A percentile compares a stretch with the other conserved stretches of the same genome.
phyloP scores from a whole-genome alignment of 306 rosid species.

The Rosa lucieae region DNA sequence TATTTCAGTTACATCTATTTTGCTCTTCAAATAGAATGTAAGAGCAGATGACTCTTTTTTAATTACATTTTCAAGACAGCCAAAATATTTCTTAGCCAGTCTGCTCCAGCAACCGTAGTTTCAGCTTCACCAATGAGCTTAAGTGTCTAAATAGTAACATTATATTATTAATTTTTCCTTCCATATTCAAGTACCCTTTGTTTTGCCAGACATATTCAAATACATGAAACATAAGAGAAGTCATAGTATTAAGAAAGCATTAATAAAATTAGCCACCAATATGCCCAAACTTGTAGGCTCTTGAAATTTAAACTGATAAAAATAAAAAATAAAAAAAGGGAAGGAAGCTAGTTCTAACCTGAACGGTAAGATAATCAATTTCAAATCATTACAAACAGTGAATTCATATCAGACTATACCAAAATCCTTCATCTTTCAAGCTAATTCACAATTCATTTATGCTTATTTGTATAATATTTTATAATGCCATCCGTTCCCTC shows the following conservation, averaged over 20 bases:
- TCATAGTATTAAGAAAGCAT: neutral
- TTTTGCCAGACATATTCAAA: neutral
- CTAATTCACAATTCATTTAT: neutral
- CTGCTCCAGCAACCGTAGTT: neutral
- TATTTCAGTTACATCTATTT: neutral
- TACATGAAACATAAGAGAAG: neutral
- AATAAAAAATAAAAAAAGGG: too few relatives aligned
- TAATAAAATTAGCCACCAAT: neutral
- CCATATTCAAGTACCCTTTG: neutral
- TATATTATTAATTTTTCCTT: neutral
- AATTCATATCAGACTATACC: neutral
- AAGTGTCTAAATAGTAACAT: neutral
- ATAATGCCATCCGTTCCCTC: neutral
- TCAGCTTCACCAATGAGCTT: neutral
- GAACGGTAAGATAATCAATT: neutral
- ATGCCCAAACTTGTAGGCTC: neutral
- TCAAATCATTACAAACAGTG: neutral
- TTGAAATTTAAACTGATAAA: neutral
- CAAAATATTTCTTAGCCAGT: neutral
- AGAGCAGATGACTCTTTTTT: neutral
- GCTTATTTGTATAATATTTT: neutral
- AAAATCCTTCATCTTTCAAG: neutral
- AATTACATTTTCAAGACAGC: neutral
- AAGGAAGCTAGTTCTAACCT: constrained; percentile 1
- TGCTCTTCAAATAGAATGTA: neutral